Evolutionary conservation across 1,139 yeast species (phyloP).

Genomic region (Zygosaccharomyces sapae): DNA sequence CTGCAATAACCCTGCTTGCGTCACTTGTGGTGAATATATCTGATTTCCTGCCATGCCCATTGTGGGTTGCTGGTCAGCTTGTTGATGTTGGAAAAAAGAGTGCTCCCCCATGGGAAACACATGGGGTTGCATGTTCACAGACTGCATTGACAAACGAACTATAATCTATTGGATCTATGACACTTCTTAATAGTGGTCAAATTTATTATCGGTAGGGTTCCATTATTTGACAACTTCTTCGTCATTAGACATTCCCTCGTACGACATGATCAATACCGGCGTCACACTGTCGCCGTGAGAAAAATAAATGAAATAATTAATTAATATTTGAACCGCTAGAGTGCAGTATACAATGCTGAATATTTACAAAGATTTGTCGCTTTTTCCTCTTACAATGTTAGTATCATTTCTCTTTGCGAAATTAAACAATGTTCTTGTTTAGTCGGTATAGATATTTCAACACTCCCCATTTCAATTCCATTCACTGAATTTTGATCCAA

Average conservation of each 20-base stretch:
- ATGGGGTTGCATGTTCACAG: conserved; percentile 28
- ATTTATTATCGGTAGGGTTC: background rate
- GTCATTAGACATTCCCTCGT: background rate
- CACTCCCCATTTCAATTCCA: background rate
- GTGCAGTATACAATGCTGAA: background rate
- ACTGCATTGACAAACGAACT: conserved; percentile 21
- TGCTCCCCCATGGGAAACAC: conserved; percentile 31
- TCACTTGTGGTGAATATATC: conserved; percentile 31
- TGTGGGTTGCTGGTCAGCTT: conserved; percentile 24
- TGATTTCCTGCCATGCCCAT: conserved; percentile 26
- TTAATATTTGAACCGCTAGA: background rate
- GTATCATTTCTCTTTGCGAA: too few relatives aligned
- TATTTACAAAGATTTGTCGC: too few relatives aligned
- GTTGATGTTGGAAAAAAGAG: conserved; percentile 27
- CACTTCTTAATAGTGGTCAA: background rate
- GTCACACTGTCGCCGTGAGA: background rate
- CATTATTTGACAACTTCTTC: conserved; percentile 1
- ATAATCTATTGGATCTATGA: background rate
- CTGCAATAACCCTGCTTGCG: conserved; percentile 22
- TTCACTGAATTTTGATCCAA: background rate
- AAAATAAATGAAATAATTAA: background rate
- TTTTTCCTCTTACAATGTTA: too few relatives aligned
- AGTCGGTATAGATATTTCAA: too few relatives aligned
- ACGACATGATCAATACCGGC: background rate
- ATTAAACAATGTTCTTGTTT: too few relatives aligned